These are phyloP conservation scores for Pythium monospermum DNA, from an alignment of 352 stramenopile genomes.

Conservation along the genomic window DNA sequence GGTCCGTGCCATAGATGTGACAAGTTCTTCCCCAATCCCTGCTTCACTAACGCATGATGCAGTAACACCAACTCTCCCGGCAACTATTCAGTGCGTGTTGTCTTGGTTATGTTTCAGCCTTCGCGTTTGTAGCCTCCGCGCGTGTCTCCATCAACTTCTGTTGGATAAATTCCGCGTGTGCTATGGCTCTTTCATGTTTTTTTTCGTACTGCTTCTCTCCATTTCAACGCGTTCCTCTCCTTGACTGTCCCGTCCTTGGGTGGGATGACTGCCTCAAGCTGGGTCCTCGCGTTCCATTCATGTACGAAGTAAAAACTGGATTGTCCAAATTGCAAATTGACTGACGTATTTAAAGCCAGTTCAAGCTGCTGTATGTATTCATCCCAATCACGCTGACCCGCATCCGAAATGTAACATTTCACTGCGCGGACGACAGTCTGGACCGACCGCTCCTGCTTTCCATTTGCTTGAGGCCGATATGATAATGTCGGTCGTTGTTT, in stretches of 20 bases:
- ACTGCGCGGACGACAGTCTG: slow-evolving; percentile 19
- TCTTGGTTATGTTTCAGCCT: neutral
- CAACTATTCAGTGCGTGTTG: neutral
- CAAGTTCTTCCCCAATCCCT: slow-evolving; percentile 14
- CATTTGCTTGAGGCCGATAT: slow-evolving; percentile 20
- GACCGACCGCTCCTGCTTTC: slow-evolving; percentile 11
- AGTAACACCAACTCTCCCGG: slow-evolving; percentile 17
- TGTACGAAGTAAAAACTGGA: slow-evolving; percentile 20
- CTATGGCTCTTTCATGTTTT: neutral
- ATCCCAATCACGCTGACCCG: slow-evolving; percentile 17
- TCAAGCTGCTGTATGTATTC: slow-evolving; percentile 11
- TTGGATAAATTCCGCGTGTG: neutral
- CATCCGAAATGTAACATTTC: slow-evolving; percentile 14
- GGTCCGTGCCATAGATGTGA: slow-evolving; percentile 23
- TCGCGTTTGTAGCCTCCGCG: neutral
- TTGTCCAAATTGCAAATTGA: neutral
- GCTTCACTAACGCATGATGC: slow-evolving; percentile 16
- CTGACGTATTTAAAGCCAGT: slow-evolving; percentile 18
- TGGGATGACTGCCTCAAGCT: neutral
- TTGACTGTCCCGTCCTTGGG: too few relatives aligned
- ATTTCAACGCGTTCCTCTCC: too few relatives aligned
- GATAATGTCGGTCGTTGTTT: slow-evolving; percentile 6
- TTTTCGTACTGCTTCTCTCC: neutral
- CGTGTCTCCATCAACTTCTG: slow-evolving; percentile 2
- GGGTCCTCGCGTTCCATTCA: slow-evolving; percentile 12